phyloP scores from a whole-genome alignment of 306 rosid species.

The Pterocarpus macrocarpus region DNA sequence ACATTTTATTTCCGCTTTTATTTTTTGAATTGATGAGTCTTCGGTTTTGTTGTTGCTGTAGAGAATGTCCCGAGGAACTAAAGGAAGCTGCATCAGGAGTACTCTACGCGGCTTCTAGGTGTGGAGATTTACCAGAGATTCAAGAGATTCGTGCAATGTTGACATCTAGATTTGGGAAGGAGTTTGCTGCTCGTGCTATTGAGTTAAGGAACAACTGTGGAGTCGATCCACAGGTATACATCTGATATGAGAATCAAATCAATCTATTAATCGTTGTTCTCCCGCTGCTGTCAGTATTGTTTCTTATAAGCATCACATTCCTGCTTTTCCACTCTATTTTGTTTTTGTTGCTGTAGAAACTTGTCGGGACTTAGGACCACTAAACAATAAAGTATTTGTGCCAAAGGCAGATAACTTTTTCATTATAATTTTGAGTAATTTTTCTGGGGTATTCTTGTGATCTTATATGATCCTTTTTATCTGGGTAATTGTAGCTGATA shows the following conservation, averaged over 20 bases:
- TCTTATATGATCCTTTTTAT: not conserved
- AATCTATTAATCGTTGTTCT: not conserved
- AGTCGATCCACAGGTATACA: slow-evolving; percentile 66
- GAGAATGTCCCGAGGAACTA: slow-evolving; percentile 86
- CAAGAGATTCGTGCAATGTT: slow-evolving; percentile 75
- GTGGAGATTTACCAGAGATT: slow-evolving; percentile 98
- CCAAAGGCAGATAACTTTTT: not conserved
- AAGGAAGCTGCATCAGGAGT: slow-evolving; percentile 78
- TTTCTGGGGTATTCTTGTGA: not conserved
- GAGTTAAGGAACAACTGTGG: slow-evolving; percentile 83
- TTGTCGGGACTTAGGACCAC: not conserved
- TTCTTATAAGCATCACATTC: not conserved
- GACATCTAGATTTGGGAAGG: slow-evolving; percentile 78
- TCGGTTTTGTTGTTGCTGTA: slow-evolving; percentile 36
- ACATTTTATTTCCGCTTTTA: not conserved
- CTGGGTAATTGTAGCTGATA: slow-evolving; percentile 59
- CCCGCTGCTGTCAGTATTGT: not conserved
- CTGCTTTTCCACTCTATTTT: not conserved
- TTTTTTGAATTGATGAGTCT: not conserved
- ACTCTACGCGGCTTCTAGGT: slow-evolving; percentile 81
- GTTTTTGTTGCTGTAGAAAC: not conserved
- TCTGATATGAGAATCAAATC: slow-evolving; percentile 1
- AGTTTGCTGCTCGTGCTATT: slow-evolving; percentile 67
- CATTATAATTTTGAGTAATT: not conserved
- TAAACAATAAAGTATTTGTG: not conserved